Percentiles rank a stretch among this genome's conserved stretches.
These are phyloP conservation scores for Sarocladium oryzae DNA, from an alignment of 2,329 filamentous ascomycete genomes.

Conservation along the genomic window DNA sequence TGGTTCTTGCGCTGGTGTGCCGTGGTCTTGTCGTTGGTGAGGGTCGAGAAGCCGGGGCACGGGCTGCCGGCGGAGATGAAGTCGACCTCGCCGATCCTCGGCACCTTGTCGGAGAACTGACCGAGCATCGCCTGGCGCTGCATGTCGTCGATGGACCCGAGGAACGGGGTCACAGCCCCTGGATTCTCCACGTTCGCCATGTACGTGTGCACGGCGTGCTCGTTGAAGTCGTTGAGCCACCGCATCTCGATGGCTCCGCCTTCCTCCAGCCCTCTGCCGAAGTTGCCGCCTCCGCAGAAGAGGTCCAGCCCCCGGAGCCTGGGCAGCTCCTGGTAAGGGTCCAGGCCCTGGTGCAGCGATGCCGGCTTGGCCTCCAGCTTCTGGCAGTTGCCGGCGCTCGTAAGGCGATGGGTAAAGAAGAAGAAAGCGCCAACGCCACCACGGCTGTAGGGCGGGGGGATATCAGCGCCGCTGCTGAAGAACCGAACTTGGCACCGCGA, in stretches of 20 bases:
- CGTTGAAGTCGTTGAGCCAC: conserved; percentile 62
- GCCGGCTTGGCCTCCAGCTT: conserved; percentile 29
- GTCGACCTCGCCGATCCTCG: conserved; percentile 56
- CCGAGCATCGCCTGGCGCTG: conserved; percentile 50
- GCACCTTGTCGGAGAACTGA: conserved; percentile 38
- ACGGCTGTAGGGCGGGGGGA: conserved; percentile 59
- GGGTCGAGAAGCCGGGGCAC: conserved; percentile 65
- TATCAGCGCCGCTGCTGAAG: conserved; percentile 35
- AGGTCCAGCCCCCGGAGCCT: conserved; percentile 60
- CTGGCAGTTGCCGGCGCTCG: not conserved
- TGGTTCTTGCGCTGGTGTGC: conserved; percentile 58
- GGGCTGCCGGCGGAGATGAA: conserved; percentile 69
- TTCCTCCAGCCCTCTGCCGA: conserved; percentile 71
- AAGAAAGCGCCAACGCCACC: conserved; percentile 62
- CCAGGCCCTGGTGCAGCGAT: conserved; percentile 47
- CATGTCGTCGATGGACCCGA: conserved; percentile 67
- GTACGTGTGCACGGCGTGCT: conserved; percentile 63
- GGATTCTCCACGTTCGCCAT: conserved; percentile 53
- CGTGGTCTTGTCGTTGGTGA: conserved; percentile 54
- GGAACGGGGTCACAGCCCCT: conserved; percentile 46
- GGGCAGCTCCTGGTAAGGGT: conserved; percentile 30
- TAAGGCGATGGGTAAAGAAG: conserved; percentile 44
- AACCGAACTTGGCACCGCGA: conserved; percentile 54
- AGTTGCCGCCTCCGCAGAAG: conserved; percentile 72
- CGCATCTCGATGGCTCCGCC: conserved; percentile 57